A percentile compares a stretch with the other conserved stretches of the same genome.
Evolutionary conservation across 768 basidiomycete genomes (phyloP).

Genomic region (Lactarius quietus): DNA sequence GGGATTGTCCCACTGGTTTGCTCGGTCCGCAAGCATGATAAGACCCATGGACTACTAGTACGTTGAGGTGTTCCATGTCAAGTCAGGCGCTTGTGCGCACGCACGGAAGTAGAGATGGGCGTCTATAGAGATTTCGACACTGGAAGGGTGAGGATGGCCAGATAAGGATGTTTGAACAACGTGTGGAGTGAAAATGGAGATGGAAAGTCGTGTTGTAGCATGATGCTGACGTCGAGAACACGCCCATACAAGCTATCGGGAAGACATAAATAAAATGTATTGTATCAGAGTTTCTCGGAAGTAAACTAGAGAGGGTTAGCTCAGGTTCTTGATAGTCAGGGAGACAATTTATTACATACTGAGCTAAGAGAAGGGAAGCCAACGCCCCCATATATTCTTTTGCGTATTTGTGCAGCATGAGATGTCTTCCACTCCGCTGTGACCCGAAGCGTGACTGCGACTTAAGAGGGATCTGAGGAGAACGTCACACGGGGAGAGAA

Average conservation of each 20-base stretch:
- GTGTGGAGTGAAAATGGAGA: not conserved
- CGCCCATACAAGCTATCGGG: not conserved
- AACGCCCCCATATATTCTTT: not conserved
- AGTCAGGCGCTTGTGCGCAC: slow-evolving; percentile 17
- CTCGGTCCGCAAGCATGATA: slow-evolving; percentile 6
- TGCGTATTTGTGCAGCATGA: too few species aligned
- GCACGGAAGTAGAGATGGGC: slow-evolving; percentile 19
- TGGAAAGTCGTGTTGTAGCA: slow-evolving; percentile 4
- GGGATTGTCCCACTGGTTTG: slow-evolving; percentile 1
- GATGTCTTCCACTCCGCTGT: too few species aligned
- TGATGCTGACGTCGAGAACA: slow-evolving; percentile 22
- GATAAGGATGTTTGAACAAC: not conserved
- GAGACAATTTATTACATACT: slow-evolving; percentile 9
- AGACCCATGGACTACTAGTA: not conserved
- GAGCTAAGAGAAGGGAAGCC: slow-evolving; percentile 4
- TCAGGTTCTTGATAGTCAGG: slow-evolving; percentile 7
- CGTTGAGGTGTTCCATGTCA: slow-evolving; percentile 15
- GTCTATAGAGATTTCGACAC: slow-evolving; percentile 2
- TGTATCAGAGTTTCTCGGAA: not conserved
- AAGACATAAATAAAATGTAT: not conserved
- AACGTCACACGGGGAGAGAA: too few species aligned
- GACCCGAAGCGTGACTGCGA: too few species aligned
- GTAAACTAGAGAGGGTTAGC: slow-evolving; percentile 15
- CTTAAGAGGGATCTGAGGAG: too few species aligned
- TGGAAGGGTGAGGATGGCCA: not conserved